Conservation (phyloP, 768 basidiomycete species). For the Xerocomus spinulosus region DNA sequence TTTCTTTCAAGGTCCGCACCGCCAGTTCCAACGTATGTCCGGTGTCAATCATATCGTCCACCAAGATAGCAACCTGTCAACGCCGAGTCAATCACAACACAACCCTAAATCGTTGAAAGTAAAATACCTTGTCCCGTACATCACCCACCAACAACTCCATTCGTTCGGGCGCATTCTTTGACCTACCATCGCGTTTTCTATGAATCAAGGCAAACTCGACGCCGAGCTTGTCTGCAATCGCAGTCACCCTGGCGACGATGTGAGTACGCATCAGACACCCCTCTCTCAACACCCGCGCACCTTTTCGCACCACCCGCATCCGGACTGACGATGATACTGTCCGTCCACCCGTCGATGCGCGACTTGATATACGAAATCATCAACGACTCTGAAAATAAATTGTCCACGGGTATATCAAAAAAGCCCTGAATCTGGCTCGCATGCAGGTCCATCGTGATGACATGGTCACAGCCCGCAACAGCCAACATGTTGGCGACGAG, state of each 20-base stretch:
- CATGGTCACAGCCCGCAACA: conserved; percentile 95
- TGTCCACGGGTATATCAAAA: conserved; percentile 98
- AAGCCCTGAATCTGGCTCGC: conserved; percentile 98
- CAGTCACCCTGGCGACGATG: conserved; percentile 65
- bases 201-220: conserved; percentile 96
- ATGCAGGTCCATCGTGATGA: conserved; percentile 99
- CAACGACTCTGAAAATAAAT: conserved; percentile 92
- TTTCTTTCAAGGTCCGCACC: conserved; percentile 78
- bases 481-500: conserved; percentile 97
- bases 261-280: conserved; percentile 2
- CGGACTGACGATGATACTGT: conserved; percentile 90
- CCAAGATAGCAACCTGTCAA: conserved; percentile 79
- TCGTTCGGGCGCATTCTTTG: conserved; percentile 60
- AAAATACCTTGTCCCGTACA: conserved; percentile 75
- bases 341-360: conserved; percentile 78
- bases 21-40: conserved; percentile 87
- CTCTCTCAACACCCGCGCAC: conserved; percentile 41
- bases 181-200: conserved; percentile 74
- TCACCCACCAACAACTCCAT: conserved; percentile 96
- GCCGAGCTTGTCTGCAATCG: conserved; percentile 92
- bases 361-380: conserved; percentile 93
- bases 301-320: conserved; percentile 99
- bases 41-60: conserved; percentile 99
- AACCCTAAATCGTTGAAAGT: neutral
- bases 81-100: neutral